A percentile compares a stretch with the other conserved stretches of the same genome.
Conservation (phyloP, 2,329 filamentous ascomycete genomes). For the Calonectria pteridis region DNA sequence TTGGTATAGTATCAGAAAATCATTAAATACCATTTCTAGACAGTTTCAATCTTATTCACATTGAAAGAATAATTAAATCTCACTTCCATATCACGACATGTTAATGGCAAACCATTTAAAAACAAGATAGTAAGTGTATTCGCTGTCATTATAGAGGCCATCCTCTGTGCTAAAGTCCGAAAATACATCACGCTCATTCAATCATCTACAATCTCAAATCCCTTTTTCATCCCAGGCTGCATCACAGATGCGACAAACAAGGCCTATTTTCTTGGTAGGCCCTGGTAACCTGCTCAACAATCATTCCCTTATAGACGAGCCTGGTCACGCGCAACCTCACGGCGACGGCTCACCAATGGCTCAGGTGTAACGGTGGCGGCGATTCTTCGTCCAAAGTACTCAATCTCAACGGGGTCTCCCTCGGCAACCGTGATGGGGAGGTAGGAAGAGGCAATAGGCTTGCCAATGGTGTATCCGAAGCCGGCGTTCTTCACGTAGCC, state of each 20-base stretch:
- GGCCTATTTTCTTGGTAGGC: background rate
- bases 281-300: background rate
- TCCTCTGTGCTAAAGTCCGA: background rate
- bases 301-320: background rate
- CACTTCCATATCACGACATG: background rate
- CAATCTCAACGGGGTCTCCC: slow-evolving; percentile 67
- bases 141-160: slow-evolving; percentile 4
- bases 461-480: slow-evolving; percentile 70
- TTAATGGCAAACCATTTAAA: background rate
- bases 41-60: too few species aligned
- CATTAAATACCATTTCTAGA: background rate
- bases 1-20: background rate
- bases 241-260: background rate
- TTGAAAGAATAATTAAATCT: background rate
- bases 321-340: background rate
- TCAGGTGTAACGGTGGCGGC: slow-evolving; percentile 65
- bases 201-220: slow-evolving; percentile 1
- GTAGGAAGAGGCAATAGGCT: slow-evolving; percentile 71
- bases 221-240: background rate
- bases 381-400: slow-evolving; percentile 70
- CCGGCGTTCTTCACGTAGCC: slow-evolving; percentile 73
- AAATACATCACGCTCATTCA: background rate
- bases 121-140: slow-evolving; percentile 4
- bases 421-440: slow-evolving; percentile 61
- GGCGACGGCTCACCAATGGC: slow-evolving; percentile 44